phyloP scores from a whole-genome alignment of 371 early-diverging fungal species.

The Modicella reniformis region DNA sequence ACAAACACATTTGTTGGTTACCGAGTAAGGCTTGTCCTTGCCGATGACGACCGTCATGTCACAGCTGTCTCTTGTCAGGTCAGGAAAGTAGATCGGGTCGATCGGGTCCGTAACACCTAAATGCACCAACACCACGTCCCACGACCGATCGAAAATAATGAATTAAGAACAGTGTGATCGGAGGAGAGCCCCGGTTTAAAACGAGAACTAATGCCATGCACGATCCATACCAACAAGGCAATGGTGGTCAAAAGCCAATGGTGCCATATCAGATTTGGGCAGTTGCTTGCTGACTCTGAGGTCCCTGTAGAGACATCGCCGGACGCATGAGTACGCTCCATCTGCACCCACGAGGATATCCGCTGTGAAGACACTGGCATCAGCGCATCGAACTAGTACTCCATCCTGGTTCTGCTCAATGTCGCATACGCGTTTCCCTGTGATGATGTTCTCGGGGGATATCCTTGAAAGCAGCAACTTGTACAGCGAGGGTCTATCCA shows the following conservation, averaged over 20 bases:
- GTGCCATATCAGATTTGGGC: constrained; percentile 42
- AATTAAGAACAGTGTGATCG: not conserved
- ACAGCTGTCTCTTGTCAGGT: constrained; percentile 31
- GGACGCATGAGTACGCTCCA: constrained; percentile 42
- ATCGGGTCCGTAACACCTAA: constrained; percentile 47
- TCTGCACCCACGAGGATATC: constrained; percentile 49
- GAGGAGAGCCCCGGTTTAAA: not conserved
- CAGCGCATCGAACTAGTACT: constrained; percentile 35
- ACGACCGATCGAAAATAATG: not conserved
- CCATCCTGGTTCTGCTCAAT: constrained; percentile 27
- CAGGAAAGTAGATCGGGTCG: constrained; percentile 48
- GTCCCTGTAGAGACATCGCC: constrained; percentile 36
- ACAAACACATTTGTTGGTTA: constrained; percentile 5
- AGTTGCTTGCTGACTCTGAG: constrained; percentile 23
- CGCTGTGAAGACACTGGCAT: constrained; percentile 12
- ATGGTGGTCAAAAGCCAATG: constrained; percentile 47
- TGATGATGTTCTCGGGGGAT: constrained; percentile 25
- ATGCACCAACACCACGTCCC: not conserved
- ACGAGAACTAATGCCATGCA: not conserved
- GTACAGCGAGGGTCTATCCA: constrained; percentile 46
- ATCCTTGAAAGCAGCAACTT: constrained; percentile 33
- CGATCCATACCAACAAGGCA: constrained; percentile 41
- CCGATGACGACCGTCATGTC: constrained; percentile 52
- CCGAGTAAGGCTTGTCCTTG: constrained; percentile 52
- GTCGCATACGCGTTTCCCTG: constrained; percentile 36